Percentiles rank a stretch among this genome's conserved stretches.
Evolutionary conservation across 805 yeast genomes (phyloP).

Genomic region (Wickerhamomyces mucosus): DNA sequence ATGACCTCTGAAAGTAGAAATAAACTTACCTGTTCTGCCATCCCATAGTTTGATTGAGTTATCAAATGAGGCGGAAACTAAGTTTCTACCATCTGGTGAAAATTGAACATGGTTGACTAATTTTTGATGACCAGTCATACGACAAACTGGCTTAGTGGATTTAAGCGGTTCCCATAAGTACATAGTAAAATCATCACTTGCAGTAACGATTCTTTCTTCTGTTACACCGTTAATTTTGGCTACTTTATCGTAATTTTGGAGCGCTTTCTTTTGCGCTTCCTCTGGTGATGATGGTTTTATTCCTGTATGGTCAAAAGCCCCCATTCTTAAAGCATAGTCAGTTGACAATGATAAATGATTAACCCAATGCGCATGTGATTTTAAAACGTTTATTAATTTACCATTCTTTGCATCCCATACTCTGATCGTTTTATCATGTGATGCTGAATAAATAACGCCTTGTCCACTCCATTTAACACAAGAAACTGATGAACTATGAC

Average conservation of each 20-base stretch:
- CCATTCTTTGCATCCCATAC: slow-evolving; percentile 86
- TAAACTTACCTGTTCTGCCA: slow-evolving; percentile 82
- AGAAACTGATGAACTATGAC: slow-evolving; percentile 83
- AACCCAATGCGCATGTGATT: slow-evolving; percentile 96
- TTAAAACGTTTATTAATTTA: slow-evolving; percentile 64
- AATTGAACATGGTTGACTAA: slow-evolving; percentile 92
- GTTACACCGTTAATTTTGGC: slow-evolving; percentile 43
- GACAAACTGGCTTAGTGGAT: slow-evolving; percentile 70
- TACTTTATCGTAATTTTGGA: slow-evolving; percentile 45
- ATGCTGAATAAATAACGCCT: slow-evolving; percentile 74
- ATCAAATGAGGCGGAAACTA: slow-evolving; percentile 92
- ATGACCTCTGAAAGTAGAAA: slow-evolving; percentile 90
- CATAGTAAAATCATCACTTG: slow-evolving; percentile 97
- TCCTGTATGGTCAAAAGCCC: slow-evolving; percentile 77
- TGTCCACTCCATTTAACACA: slow-evolving; percentile 98
- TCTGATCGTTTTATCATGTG: slow-evolving; percentile 90
- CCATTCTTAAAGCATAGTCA: slow-evolving; percentile 77
- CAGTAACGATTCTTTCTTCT: slow-evolving; percentile 90
- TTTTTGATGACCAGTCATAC: slow-evolving; percentile 98
- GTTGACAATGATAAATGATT: slow-evolving; percentile 89
- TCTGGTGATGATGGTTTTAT: slow-evolving; percentile 31
- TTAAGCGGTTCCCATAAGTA: slow-evolving; percentile 90
- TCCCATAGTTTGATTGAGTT: slow-evolving; percentile 96
- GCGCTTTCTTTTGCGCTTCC: slow-evolving; percentile 40
- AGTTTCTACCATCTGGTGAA: slow-evolving; percentile 87